Evolutionary conservation across 73 alveolate genomes (phyloP), one percentile per base, ranked within the genome.

Genomic region (Stentor coeruleus): DNA sequence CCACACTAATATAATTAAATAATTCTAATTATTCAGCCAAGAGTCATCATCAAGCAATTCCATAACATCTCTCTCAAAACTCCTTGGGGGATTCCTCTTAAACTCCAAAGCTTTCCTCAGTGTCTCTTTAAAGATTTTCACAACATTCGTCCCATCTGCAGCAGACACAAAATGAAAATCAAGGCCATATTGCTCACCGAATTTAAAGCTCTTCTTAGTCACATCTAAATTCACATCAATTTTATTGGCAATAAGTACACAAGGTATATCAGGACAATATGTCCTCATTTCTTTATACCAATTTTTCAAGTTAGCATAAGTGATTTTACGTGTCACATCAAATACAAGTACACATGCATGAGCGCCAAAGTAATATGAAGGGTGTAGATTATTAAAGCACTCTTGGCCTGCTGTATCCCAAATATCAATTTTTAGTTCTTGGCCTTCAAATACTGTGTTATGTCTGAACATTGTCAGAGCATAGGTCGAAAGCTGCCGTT

Each of bases 401-500:
- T 95, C 99, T 84, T 93, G 95, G 72, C 99, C 99, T 36, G 98
- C n/a, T n/a, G n/a, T n/a, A n/a, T n/a, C n/a, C n/a, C n/a, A n/a
- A n/a, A n/a, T n/a, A n/a, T 84, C 86, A 20, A 91, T 81, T 81
- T 85, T 89, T 74, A 83, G 76, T 55, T 89, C 91, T n/a, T 90
- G 85, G 59, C 96, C 96, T 82, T 93, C 95, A 55, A 77, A 58
- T 59, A 85, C 89, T 73, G 90, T 89, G 59, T 76, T 89, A 59
- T 93, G 93, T 82, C 95, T 76, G 84, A 91, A 93, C 92, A 93
- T 93, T 14, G 95, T 93, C 40, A 88, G 85, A 30, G 90, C 87
- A 38, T 81, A 59, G n/a, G 87, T 81, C 39, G 77, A n/a, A n/a
- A n/a, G n/a, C n/a, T n/a, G n/a, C 59, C 87, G 35, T 31, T 76